phyloP scores from a whole-genome alignment of 2,329 filamentous ascomycete species.

The Talaromyces sp. region DNA sequence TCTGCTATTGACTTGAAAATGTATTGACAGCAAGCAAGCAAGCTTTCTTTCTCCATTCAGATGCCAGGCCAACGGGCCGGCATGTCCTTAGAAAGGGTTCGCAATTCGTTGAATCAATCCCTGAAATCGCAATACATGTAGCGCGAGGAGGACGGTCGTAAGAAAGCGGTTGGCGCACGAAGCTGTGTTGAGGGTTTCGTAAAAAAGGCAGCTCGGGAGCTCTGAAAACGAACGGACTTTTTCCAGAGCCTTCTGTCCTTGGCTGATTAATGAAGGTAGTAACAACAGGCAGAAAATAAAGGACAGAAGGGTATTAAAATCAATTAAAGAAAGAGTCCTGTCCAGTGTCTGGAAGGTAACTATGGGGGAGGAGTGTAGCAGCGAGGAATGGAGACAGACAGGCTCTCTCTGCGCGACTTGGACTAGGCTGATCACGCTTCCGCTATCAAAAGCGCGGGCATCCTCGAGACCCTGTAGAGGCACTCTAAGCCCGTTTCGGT shows the following conservation, averaged over 20 bases:
- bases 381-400: neutral
- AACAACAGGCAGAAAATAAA: neutral
- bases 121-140: conserved; percentile 28
- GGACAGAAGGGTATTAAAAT: conserved; percentile 4
- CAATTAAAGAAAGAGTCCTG: conserved; percentile 4
- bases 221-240: conserved; percentile 13
- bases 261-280: neutral
- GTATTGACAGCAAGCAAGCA: neutral
- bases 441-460: conserved; percentile 27
- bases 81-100: conserved; percentile 27
- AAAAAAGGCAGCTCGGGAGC: conserved; percentile 9
- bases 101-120: conserved; percentile 23
- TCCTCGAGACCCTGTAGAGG: conserved; percentile 38
- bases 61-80: conserved; percentile 41
- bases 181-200: conserved; percentile 10
- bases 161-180: conserved; percentile 1
- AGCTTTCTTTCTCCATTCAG: conserved; percentile 11
- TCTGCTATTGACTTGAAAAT: conserved; percentile 24
- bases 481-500: conserved; percentile 33
- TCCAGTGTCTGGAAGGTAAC: neutral
- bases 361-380: neutral
- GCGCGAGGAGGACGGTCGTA: conserved; percentile 16
- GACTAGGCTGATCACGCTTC: conserved; percentile 1
- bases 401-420: conserved; percentile 4
- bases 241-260: conserved; percentile 17